Base-by-base conservation (phyloP, 495 filamentous ascomycete genomes). In the Xylaria nigripes region DNA sequence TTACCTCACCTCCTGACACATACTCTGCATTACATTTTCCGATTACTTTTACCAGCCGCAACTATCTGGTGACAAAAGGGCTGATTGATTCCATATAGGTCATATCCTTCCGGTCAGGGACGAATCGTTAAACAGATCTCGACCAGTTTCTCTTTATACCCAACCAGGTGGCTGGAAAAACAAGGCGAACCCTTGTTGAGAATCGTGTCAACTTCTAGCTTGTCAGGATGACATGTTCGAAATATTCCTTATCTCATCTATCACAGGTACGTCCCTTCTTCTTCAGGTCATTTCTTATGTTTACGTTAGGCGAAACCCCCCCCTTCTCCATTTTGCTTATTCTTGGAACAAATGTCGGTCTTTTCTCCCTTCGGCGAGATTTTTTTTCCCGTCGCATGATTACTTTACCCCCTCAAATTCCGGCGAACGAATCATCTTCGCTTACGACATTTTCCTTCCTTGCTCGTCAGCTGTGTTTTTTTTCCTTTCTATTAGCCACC, bases 201-300 rank as follows among this genome's bases (percentile, higher is more conserved):
- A 38, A 53, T 53, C 51, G 45, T 53, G 30, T 53, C n/a, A 47
- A 40, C 30, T 24, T 29, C 43, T 43, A 46, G 44, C 23, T 53
- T 46, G 25, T 53, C 23, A 7, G 40, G 30, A 46, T 29, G 51
- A 22, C 48, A 29, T 50, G 48, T 50, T 29, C 48, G 36, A 27
- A 42, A 30, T 24, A 41, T 41, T 50, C 18, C 48, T 7, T 30
- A 27, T 46, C 42, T 22, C 25, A 22, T 53, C 3, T 53, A 10
- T 24, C 43, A 32, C 44, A 53, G 46, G 51, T 23, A 24, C 36
- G 21, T 21, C n/a, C n/a, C n/a, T n/a, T n/a, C n/a, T n/a, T 13
- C 25, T 34, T 45, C 15, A 18, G 16, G 27, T 40, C 36, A 29
- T 32, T 21, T 40, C 21, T 25, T 36, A 40, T 53, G 13, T 53